Percentiles rank a stretch among this genome's conserved stretches.
phyloP scores from a whole-genome alignment of 2,329 filamentous ascomycete species.

The Penicillium sp. region DNA sequence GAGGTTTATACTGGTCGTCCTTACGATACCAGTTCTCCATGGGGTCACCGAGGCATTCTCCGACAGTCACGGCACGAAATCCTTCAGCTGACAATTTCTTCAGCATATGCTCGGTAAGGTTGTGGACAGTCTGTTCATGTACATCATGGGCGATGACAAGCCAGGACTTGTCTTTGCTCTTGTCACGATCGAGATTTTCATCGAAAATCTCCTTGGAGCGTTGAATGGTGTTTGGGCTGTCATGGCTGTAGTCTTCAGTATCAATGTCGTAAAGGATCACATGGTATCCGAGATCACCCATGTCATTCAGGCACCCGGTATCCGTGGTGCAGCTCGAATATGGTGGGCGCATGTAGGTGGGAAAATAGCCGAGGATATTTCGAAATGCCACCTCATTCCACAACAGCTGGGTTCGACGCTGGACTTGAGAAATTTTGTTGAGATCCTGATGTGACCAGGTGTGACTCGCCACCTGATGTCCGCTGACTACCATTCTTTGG shows the following conservation, averaged over 20 bases:
- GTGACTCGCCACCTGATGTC: slow-evolving; percentile 59
- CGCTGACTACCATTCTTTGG: slow-evolving; percentile 47
- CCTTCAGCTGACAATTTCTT: slow-evolving; percentile 34
- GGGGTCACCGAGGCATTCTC: slow-evolving; percentile 48
- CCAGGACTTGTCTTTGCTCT: slow-evolving; percentile 39
- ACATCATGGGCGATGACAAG: slow-evolving; percentile 50
- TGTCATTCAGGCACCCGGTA: slow-evolving; percentile 47
- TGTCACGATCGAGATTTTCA: slow-evolving; percentile 32
- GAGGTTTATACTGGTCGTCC: slow-evolving; percentile 32
- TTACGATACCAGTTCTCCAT: slow-evolving; percentile 48
- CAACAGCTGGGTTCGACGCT: slow-evolving; percentile 49
- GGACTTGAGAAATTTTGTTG: slow-evolving; percentile 41
- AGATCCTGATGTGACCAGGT: slow-evolving; percentile 59
- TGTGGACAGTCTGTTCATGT: slow-evolving; percentile 49
- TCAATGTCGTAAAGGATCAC: slow-evolving; percentile 54
- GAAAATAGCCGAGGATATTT: slow-evolving; percentile 55
- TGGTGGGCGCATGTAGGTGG: slow-evolving; percentile 60
- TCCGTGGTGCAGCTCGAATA: slow-evolving; percentile 48
- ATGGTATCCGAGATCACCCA: slow-evolving; percentile 56
- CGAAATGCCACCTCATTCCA: slow-evolving; percentile 54
- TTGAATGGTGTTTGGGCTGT: slow-evolving; percentile 43
- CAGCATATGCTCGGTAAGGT: slow-evolving; percentile 49
- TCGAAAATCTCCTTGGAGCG: slow-evolving; percentile 48
- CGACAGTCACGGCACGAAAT: slow-evolving; percentile 48
- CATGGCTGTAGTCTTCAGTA: slow-evolving; percentile 52